Conservation (phyloP, 345 rosid species). For the Eutrema heterophyllum region DNA sequence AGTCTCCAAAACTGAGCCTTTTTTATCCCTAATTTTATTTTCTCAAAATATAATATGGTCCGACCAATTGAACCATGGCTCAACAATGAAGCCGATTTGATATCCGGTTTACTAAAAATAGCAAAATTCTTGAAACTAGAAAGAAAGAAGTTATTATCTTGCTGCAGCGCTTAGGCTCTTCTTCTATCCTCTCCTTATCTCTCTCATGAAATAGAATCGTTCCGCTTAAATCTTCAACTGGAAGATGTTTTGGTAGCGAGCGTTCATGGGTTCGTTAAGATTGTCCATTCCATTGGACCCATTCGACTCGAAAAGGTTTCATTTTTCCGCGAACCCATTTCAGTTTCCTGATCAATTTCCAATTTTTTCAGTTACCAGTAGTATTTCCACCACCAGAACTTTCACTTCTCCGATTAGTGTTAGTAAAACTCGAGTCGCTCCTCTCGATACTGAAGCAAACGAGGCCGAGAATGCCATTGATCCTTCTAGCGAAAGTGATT, state of each 20-base stretch:
- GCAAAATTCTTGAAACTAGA: background rate
- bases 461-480: slow-evolving; percentile 20
- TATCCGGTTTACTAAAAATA: slow-evolving; percentile 3
- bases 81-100: background rate
- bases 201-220: background rate
- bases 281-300: slow-evolving; percentile 41
- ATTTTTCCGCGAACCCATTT: slow-evolving; percentile 34
- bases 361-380: slow-evolving; percentile 33
- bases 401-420: slow-evolving; percentile 35
- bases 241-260: slow-evolving; percentile 6
- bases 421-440: slow-evolving; percentile 37
- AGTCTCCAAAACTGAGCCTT: background rate
- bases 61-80: background rate
- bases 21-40: background rate
- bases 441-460: slow-evolving; percentile 35
- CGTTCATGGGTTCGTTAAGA: slow-evolving; percentile 53
- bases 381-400: slow-evolving; percentile 27
- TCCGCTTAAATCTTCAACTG: background rate
- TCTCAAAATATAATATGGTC: background rate
- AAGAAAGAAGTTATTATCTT: background rate
- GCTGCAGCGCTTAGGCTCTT: background rate
- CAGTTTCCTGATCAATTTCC: slow-evolving; percentile 40
- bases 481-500: slow-evolving; percentile 16
- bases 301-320: slow-evolving; percentile 50
- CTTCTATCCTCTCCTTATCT: slow-evolving; percentile 16